Evolutionary conservation across 176 grass and related monocot genomes (phyloP).

Genomic region (Bothriochloa decipiens): DNA sequence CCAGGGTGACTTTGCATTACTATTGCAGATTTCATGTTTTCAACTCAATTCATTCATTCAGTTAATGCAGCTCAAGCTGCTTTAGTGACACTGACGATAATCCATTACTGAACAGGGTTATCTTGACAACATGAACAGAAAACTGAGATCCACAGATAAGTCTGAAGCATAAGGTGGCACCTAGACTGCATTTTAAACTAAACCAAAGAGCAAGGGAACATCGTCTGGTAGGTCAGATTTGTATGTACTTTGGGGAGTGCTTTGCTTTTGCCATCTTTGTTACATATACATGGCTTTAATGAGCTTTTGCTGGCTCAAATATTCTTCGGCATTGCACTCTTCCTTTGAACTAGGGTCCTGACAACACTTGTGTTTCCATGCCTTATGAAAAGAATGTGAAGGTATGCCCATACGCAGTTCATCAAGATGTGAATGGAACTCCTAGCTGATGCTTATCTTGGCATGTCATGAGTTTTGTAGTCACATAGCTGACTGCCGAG

Average conservation of each 20-base stretch:
- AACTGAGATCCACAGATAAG: conserved; percentile 40
- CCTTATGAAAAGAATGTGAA: background rate
- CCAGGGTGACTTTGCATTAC: background rate
- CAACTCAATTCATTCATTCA: conserved; percentile 21
- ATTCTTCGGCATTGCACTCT: conserved; percentile 1
- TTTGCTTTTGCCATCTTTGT: background rate
- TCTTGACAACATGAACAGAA: conserved; percentile 80
- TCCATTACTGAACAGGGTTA: conserved; percentile 53
- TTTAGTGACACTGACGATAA: conserved; percentile 10
- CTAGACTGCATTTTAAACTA: no score
- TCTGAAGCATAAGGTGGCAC: conserved; percentile 32
- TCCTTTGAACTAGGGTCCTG: background rate
- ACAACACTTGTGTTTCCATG: background rate
- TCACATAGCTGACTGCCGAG: background rate
- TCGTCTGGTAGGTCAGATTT: no score
- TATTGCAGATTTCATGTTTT: background rate
- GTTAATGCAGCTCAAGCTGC: conserved; percentile 5
- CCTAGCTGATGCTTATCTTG: background rate
- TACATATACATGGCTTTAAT: background rate
- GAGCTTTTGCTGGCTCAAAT: background rate
- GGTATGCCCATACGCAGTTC: background rate
- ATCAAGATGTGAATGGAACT: background rate
- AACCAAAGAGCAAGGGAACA: no score
- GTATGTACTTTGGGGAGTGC: background rate
- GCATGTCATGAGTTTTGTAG: conserved; percentile 11